A percentile compares a stretch with the other conserved stretches of the same genome.
phyloP scores from a whole-genome alignment of 1,139 yeast genomes.

The Sugiyamaella grinbergsii region DNA sequence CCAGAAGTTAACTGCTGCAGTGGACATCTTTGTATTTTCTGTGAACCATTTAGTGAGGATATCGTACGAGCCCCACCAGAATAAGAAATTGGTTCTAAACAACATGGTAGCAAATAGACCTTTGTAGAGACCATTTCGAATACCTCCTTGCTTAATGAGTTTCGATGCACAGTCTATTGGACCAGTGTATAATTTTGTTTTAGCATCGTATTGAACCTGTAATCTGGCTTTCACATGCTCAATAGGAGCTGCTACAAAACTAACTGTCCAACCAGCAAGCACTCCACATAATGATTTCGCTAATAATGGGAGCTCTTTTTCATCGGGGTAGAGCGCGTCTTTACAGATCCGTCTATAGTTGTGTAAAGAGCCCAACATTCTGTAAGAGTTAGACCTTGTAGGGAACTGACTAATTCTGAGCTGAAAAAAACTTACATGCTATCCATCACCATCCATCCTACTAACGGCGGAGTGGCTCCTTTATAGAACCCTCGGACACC shows the following conservation, averaged over 20 bases:
- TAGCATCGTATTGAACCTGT: constrained; percentile 86
- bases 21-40: constrained; percentile 61
- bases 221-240: constrained; percentile 86
- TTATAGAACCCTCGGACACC: constrained; percentile 78
- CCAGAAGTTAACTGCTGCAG: constrained; percentile 81
- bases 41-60: constrained; percentile 69
- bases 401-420: neutral
- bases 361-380: constrained; percentile 81
- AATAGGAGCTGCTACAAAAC: constrained; percentile 91
- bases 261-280: constrained; percentile 82
- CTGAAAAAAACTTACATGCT: constrained; percentile 45
- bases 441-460: constrained; percentile 95
- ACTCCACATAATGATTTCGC: constrained; percentile 83
- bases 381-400: constrained; percentile 14
- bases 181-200: constrained; percentile 66
- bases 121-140: constrained; percentile 76
- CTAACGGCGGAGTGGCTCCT: constrained; percentile 88
- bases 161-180: constrained; percentile 67
- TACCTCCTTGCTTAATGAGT: constrained; percentile 59
- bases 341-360: constrained; percentile 69
- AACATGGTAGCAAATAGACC: constrained; percentile 86
- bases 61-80: constrained; percentile 96
- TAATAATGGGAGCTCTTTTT: constrained; percentile 61
- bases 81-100: constrained; percentile 81
- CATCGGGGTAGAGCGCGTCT: constrained; percentile 60